Conservation (phyloP, 169 alveolate species). For the Cryptosporidium bovis region DNA sequence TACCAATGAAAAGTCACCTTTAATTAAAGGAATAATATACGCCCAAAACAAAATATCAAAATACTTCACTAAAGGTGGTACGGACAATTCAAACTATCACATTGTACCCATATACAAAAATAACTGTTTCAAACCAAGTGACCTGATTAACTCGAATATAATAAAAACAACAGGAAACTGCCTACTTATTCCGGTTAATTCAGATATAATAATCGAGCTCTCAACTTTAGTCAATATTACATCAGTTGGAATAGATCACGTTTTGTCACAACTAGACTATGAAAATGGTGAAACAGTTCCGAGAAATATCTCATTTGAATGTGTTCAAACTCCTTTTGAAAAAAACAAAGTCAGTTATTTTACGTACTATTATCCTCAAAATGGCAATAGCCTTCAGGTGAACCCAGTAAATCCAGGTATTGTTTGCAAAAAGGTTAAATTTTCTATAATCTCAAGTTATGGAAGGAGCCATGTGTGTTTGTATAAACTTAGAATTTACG, state of each 20-base stretch:
- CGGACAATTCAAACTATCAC: not conserved
- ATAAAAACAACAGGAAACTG: constrained; percentile 38
- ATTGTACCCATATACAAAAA: constrained; percentile 8
- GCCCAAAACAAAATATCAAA: not conserved
- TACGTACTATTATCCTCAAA: constrained; percentile 50
- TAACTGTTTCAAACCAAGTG: constrained; percentile 40
- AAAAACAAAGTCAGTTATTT: not conserved
- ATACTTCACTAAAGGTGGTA: not conserved
- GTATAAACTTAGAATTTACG: constrained; percentile 54
- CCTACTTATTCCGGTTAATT: not conserved
- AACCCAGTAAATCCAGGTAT: not conserved
- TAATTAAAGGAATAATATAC: not conserved
- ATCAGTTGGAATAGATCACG: constrained; percentile 45
- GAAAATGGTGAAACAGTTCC: constrained; percentile 67
- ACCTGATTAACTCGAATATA: constrained; percentile 15
- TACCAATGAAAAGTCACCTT: not conserved
- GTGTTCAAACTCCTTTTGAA: constrained; percentile 12
- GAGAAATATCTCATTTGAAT: constrained; percentile 36
- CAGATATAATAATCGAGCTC: constrained; percentile 19
- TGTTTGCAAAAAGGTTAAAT: constrained; percentile 23
- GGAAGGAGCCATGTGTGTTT: constrained; percentile 28
- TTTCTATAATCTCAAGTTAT: constrained; percentile 42
- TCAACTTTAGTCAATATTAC: constrained; percentile 35
- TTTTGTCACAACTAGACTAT: constrained; percentile 39
- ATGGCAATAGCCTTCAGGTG: constrained; percentile 18